Conservation (phyloP, 106 monocot genomes). For the Acorus calamus region DNA sequence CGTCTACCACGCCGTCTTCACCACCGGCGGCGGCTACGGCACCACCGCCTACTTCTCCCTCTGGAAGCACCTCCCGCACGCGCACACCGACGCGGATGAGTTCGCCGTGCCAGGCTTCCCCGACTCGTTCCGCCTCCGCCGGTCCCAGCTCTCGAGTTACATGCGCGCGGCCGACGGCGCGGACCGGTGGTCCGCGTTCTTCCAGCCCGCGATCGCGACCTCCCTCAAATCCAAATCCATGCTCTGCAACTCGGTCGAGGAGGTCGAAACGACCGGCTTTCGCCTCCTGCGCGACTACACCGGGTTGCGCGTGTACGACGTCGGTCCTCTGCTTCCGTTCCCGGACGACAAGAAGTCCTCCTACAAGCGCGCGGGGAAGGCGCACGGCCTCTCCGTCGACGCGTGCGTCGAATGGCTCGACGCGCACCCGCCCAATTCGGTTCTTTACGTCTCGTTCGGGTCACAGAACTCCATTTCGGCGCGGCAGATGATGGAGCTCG, state of each 20-base stretch:
- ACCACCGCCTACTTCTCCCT: background rate
- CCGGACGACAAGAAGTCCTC: background rate
- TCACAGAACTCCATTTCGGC: slow-evolving; percentile 1
- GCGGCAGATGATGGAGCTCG: background rate
- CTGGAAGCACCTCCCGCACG: background rate
- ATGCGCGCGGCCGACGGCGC: background rate
- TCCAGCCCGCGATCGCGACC: background rate
- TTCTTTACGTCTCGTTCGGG: slow-evolving; percentile 12
- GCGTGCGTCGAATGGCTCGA: background rate
- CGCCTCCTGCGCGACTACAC: background rate
- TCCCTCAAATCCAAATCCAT: background rate
- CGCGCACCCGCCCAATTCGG: background rate
- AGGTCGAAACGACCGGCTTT: background rate
- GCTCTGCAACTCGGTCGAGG: slow-evolving; percentile 5
- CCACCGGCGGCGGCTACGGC: background rate
- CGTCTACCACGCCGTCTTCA: background rate
- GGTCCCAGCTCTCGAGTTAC: background rate
- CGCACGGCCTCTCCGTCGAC: background rate
- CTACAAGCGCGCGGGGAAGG: background rate
- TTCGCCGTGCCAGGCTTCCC: slow-evolving; percentile 1
- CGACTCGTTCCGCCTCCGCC: background rate
- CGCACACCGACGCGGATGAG: background rate
- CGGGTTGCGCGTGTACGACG: background rate
- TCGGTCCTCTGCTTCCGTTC: background rate
- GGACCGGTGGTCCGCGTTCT: background rate